These are phyloP conservation scores for Lentinula raphanica DNA, from an alignment of 768 basidiomycete genomes.

Conservation along the genomic window DNA sequence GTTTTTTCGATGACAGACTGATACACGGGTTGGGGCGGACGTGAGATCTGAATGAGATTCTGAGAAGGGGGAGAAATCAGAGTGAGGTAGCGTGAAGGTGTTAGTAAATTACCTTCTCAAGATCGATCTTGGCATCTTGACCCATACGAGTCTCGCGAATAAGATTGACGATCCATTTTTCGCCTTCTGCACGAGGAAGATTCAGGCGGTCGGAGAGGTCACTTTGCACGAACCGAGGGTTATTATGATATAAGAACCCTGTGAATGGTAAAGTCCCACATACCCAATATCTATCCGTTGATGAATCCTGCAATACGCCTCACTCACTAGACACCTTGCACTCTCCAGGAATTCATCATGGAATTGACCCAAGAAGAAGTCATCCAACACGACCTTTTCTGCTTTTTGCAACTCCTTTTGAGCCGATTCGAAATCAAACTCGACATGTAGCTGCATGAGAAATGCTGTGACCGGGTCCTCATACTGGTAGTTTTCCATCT, in stretches of 20 bases:
- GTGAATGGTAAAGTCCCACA: too few relatives aligned
- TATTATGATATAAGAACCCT: too few relatives aligned
- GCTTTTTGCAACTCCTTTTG: conserved; percentile 75
- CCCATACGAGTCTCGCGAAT: conserved; percentile 97
- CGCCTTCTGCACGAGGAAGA: conserved; percentile 90
- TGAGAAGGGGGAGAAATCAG: conserved; percentile 24
- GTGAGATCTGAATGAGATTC: conserved; percentile 96
- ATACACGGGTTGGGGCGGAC: conserved; percentile 84
- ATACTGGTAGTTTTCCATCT: conserved; percentile 95
- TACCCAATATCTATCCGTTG: conserved; percentile 86
- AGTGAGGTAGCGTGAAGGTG: neutral
- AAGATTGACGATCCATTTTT: conserved; percentile 99
- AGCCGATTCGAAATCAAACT: conserved; percentile 95
- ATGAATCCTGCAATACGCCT: conserved; percentile 97
- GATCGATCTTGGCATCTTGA: conserved; percentile 94
- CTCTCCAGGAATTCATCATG: conserved; percentile 95
- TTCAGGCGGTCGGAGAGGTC: conserved; percentile 93
- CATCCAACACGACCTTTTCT: conserved; percentile 79
- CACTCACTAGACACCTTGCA: conserved; percentile 91
- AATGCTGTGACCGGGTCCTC: conserved; percentile 90
- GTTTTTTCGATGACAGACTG: conserved; percentile 96
- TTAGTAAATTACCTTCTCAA: conserved; percentile 66
- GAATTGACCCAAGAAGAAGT: conserved; percentile 92
- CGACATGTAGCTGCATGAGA: conserved; percentile 88
- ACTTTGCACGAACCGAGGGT: conserved; percentile 39